These are phyloP conservation scores for Alternaria sp. DNA, from an alignment of 2,329 filamentous ascomycete genomes.

Conservation along the genomic window DNA sequence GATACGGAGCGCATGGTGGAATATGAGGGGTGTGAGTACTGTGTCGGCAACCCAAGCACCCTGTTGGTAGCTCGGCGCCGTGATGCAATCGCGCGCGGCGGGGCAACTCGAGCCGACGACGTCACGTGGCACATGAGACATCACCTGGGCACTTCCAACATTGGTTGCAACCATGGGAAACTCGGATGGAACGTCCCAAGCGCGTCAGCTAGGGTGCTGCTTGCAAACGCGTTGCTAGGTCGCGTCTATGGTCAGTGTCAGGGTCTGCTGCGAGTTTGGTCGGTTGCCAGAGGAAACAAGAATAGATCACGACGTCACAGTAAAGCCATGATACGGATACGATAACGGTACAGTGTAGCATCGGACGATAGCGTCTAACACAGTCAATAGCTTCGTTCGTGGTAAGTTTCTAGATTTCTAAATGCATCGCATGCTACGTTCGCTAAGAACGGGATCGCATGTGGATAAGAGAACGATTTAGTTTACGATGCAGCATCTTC, in stretches of 20 bases:
- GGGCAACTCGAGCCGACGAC: constrained; percentile 18
- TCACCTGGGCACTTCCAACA: background rate
- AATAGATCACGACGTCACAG: constrained; percentile 9
- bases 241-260: background rate
- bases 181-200: background rate
- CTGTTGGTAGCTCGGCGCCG: constrained; percentile 38
- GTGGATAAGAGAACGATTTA: background rate
- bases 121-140: constrained; percentile 16
- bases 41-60: constrained; percentile 30
- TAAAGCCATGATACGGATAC: background rate
- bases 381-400: background rate
- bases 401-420: background rate
- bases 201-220: background rate
- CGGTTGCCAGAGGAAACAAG: background rate
- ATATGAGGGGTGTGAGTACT: constrained; percentile 11
- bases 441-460: constrained; percentile 1
- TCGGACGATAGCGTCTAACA: constrained; percentile 4
- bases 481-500: background rate
- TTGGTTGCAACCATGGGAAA: background rate
- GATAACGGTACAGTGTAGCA: background rate
- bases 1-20: constrained; percentile 39
- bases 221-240: background rate
- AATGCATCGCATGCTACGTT: background rate
- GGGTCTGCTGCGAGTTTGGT: background rate
- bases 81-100: constrained; percentile 25